Percentiles rank a stretch among this genome's conserved stretches.
Evolutionary conservation across 345 rosid species (phyloP).

Genomic region (Euphorbia pulcherrima): DNA sequence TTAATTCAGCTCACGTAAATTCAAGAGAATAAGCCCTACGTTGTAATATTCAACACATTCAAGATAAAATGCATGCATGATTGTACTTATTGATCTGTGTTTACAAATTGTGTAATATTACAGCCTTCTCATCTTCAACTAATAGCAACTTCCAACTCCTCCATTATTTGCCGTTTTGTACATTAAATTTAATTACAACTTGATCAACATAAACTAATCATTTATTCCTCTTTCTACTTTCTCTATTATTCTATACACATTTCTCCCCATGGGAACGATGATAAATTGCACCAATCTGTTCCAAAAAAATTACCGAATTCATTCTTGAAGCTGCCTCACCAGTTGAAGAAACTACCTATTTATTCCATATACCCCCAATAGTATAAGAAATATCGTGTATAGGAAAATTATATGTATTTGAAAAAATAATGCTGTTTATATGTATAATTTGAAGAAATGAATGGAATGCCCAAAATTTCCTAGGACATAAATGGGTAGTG

Average conservation of each 20-base stretch:
- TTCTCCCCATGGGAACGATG: slow-evolving; percentile 26
- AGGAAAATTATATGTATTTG: neutral
- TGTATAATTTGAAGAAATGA: neutral
- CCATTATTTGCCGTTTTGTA: slow-evolving; percentile 27
- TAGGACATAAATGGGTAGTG: slow-evolving; percentile 11
- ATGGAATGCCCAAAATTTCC: slow-evolving; percentile 23
- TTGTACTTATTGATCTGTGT: neutral
- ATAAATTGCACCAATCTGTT: slow-evolving; percentile 22
- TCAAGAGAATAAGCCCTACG: no score
- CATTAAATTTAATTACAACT: slow-evolving; percentile 15
- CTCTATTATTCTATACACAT: slow-evolving; percentile 31
- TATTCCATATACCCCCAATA: slow-evolving; percentile 13
- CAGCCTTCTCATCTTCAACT: slow-evolving; percentile 3
- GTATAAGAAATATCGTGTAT: neutral
- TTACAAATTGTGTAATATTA: neutral
- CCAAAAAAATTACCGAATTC: slow-evolving; percentile 10
- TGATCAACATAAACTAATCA: slow-evolving; percentile 7
- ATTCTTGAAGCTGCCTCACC: neutral
- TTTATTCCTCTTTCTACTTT: neutral
- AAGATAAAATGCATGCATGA: neutral
- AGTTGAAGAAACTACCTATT: slow-evolving; percentile 2
- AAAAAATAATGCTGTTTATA: neutral
- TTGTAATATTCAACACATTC: no score
- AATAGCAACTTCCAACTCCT: slow-evolving; percentile 12
- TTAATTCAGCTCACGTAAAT: no score